A percentile compares a stretch with the other conserved stretches of the same genome.
These are phyloP conservation scores for Lipomyces sp. DNA, from an alignment of 805 yeast species.

Conservation along the genomic window DNA sequence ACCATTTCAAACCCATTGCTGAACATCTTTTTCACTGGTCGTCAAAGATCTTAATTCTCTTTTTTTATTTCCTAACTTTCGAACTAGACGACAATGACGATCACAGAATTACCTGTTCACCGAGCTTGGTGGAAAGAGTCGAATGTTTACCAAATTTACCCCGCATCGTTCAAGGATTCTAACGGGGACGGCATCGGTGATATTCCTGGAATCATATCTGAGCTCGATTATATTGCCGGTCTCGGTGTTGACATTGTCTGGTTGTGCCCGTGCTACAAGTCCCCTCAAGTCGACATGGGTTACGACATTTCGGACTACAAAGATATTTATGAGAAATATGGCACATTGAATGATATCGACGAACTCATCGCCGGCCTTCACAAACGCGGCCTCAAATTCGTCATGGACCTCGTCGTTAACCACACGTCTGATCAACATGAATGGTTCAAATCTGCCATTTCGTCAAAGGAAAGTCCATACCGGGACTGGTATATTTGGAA, in stretches of 20 bases:
- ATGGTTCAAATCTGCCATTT: constrained; percentile 63
- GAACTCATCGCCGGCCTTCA: constrained; percentile 55
- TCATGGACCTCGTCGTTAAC: constrained; percentile 63
- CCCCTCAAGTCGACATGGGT: constrained; percentile 69
- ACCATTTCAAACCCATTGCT: too few relatives aligned
- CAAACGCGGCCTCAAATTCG: constrained; percentile 56
- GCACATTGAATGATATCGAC: constrained; percentile 59
- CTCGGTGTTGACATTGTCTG: constrained; percentile 60
- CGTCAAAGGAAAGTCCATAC: constrained; percentile 57
- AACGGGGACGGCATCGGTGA: constrained; percentile 66
- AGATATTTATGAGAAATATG: constrained; percentile 57
- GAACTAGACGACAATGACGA: background rate
- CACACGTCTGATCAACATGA: constrained; percentile 60
- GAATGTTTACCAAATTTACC: constrained; percentile 62
- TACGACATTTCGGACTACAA: constrained; percentile 63
- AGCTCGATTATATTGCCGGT: constrained; percentile 57
- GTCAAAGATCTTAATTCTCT: too few relatives aligned
- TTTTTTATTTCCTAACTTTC: too few relatives aligned
- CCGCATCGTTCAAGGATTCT: constrained; percentile 64
- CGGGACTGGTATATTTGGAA: constrained; percentile 69
- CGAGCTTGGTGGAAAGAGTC: constrained; percentile 57
- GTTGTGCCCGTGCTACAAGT: constrained; percentile 63
- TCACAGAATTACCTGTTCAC: background rate
- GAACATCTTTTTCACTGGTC: too few relatives aligned
- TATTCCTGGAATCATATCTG: constrained; percentile 57